phyloP scores from a whole-genome alignment of 352 stramenopile genomes.

The Pythium insidiosum region DNA sequence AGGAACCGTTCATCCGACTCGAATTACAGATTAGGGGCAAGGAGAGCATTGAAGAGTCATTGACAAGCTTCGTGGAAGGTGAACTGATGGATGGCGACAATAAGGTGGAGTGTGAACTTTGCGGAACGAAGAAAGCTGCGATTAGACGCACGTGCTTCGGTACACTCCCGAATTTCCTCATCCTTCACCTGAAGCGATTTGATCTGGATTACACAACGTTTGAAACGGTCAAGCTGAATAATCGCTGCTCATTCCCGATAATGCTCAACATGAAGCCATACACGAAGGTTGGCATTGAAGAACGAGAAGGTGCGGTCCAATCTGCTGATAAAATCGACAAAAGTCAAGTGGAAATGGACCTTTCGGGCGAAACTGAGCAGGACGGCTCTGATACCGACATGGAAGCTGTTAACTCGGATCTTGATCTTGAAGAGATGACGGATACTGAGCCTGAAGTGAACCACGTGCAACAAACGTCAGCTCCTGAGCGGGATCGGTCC shows the following conservation, averaged over 20 bases:
- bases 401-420: constrained; percentile 4
- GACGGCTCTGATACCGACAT: constrained; percentile 1
- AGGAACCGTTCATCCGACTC: constrained; percentile 97
- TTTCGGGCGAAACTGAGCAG: too few species aligned
- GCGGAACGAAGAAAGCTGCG: constrained; percentile 96
- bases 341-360: too few species aligned
- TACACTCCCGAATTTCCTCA: constrained; percentile 93
- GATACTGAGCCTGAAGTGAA: not conserved
- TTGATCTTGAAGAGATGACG: not conserved
- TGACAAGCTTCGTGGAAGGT: constrained; percentile 95
- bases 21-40: constrained; percentile 98
- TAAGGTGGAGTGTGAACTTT: constrained; percentile 97
- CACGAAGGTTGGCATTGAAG: constrained; percentile 95
- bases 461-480: too few species aligned
- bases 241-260: constrained; percentile 96
- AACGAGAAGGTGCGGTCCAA: constrained; percentile 50
- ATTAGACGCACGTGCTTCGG: constrained; percentile 94
- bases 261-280: constrained; percentile 98
- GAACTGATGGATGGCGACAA: constrained; percentile 99
- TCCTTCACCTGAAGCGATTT: constrained; percentile 99
- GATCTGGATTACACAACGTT: constrained; percentile 99
- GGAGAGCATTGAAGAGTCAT: constrained; percentile 95
- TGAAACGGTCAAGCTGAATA: constrained; percentile 99
- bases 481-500: not conserved
- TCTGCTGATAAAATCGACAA: too few species aligned